Percentiles rank a stretch among this genome's conserved stretches.
These are phyloP conservation scores for Didymella segeticola DNA, from an alignment of 2,329 filamentous ascomycete species.

Conservation along the genomic window DNA sequence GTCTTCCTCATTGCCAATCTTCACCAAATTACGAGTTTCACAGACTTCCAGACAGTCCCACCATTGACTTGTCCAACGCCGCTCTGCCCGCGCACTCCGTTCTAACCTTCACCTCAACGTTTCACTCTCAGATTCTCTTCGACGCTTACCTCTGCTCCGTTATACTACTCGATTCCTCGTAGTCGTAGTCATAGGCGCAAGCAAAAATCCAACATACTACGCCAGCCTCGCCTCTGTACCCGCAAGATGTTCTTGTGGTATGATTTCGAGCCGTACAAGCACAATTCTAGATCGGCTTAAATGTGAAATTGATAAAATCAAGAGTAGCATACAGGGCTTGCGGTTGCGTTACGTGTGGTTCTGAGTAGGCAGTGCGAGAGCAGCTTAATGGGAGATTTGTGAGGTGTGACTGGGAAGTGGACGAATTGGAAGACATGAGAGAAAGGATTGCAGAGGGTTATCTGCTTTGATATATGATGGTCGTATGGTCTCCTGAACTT, in stretches of 20 bases:
- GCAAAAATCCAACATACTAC: constrained; percentile 60
- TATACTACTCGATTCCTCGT: constrained; percentile 26
- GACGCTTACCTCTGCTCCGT: constrained; percentile 54
- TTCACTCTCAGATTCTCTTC: constrained; percentile 59
- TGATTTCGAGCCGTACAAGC: constrained; percentile 48
- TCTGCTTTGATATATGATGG: constrained; percentile 18
- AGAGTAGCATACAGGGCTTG: too few relatives aligned
- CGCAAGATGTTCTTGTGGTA: constrained; percentile 61
- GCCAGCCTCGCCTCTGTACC: constrained; percentile 61
- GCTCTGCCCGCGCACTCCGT: constrained; percentile 18
- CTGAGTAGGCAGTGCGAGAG: constrained; percentile 26
- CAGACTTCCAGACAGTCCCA: too few relatives aligned
- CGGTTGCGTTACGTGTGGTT: constrained; percentile 37
- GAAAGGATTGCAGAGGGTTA: constrained; percentile 10
- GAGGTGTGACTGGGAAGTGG: constrained; percentile 35
- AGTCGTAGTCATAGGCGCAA: constrained; percentile 63
- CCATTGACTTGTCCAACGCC: constrained; percentile 1
- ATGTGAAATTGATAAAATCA: constrained; percentile 12
- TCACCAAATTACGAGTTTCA: too few relatives aligned
- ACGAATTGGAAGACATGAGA: constrained; percentile 28
- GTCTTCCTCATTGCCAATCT: too few relatives aligned
- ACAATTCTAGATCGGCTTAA: constrained; percentile 22
- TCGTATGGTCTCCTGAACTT: not conserved
- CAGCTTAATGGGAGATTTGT: constrained; percentile 37
- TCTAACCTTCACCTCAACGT: constrained; percentile 19